These are phyloP conservation scores for Spencermartinsiella europaea DNA, from an alignment of 805 yeast genomes.

Conservation along the genomic window DNA sequence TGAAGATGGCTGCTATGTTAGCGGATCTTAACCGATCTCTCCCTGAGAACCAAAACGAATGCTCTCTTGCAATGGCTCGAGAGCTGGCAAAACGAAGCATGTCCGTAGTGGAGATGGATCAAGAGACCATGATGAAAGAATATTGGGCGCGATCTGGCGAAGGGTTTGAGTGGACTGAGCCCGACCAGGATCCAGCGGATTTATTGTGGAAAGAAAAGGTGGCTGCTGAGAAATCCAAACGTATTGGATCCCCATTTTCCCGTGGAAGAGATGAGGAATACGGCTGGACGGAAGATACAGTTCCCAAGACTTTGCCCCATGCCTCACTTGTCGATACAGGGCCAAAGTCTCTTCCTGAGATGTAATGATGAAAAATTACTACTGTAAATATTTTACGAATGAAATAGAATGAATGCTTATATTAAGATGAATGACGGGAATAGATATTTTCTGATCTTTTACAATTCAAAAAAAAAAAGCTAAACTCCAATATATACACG, in stretches of 20 bases:
- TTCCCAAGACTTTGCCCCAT: conserved; percentile 27
- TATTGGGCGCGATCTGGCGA: conserved; percentile 87
- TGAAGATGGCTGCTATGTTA: conserved; percentile 58
- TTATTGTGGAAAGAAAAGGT: conserved; percentile 29
- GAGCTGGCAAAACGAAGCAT: conserved; percentile 33
- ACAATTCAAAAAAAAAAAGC: background rate
- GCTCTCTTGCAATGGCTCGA: conserved; percentile 28
- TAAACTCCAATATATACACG: background rate
- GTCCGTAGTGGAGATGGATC: conserved; percentile 46
- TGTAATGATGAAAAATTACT: background rate
- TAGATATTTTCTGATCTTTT: too few species aligned
- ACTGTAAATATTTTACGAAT: conserved; percentile 1
- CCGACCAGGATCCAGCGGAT: conserved; percentile 86
- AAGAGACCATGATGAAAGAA: conserved; percentile 66
- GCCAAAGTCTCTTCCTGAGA: conserved; percentile 2
- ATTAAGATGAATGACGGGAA: too few species aligned
- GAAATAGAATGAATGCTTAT: too few species aligned
- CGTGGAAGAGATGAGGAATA: conserved; percentile 5
- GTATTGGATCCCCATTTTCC: conserved; percentile 21
- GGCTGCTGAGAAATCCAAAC: conserved; percentile 20
- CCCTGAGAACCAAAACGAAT: conserved; percentile 39
- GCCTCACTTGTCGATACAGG: conserved; percentile 30
- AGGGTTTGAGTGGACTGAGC: conserved; percentile 84
- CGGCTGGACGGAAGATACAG: conserved; percentile 27
- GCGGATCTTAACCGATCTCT: conserved; percentile 56